Percentiles rank a stretch among this genome's conserved stretches.
phyloP scores from a whole-genome alignment of 495 filamentous ascomycete genomes.

The Penicillium bialowiezense region DNA sequence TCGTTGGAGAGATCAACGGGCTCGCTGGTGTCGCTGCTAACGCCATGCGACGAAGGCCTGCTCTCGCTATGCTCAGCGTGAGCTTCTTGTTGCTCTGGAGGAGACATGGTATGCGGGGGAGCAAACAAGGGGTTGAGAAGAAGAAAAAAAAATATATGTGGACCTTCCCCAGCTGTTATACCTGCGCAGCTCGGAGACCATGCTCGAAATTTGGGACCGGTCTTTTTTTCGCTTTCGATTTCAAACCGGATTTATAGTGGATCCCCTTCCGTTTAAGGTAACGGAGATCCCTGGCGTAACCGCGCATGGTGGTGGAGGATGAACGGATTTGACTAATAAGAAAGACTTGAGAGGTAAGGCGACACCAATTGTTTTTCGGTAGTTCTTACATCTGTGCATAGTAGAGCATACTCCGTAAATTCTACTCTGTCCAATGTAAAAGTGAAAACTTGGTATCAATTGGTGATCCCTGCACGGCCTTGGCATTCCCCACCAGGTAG shows the following conservation, averaged over 20 bases:
- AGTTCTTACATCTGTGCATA: too few species aligned
- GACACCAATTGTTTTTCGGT: too few species aligned
- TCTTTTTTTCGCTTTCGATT: background rate
- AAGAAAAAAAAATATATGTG: background rate
- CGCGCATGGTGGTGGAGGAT: background rate
- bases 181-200: background rate
- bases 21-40: background rate
- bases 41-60: background rate
- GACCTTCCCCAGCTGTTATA: slow-evolving; percentile 7
- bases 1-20: background rate
- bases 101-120: background rate
- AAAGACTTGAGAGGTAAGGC: too few species aligned
- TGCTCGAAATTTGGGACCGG: background rate
- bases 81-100: slow-evolving; percentile 5
- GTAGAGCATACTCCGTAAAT: too few species aligned
- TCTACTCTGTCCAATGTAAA: too few species aligned
- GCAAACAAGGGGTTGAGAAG: background rate
- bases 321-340: too few species aligned
- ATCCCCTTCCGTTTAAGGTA: background rate
- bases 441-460: background rate
- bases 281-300: slow-evolving; percentile 3
- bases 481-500: background rate
- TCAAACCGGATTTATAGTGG: slow-evolving; percentile 10
- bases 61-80: slow-evolving; percentile 1
- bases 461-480: background rate